Base-by-base conservation (phyloP, 352 stramenopile genomes). In the Globisporangium cederbergense region DNA sequence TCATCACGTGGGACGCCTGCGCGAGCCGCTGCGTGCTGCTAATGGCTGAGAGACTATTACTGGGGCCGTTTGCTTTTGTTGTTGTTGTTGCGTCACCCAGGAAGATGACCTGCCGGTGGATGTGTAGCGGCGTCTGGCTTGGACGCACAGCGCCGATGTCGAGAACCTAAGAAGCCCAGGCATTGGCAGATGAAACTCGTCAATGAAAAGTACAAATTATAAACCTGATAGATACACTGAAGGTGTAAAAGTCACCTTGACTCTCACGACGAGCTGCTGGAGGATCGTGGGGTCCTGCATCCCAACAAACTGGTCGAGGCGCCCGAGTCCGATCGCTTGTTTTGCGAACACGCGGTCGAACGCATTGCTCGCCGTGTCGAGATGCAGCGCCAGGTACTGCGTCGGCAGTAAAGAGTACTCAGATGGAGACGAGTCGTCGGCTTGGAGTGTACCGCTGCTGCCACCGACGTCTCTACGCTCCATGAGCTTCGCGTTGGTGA, bases 61-160 rank as follows among this genome's bases (percentile, higher is more conserved):
- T 50, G 54, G 8, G 2, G 16, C 10, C 16, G 5, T 40, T 30
- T 28, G 14, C 22, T 16, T 20, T 20, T 18, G 6, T 46, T n/a
- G 42, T 22, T 47, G 42, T 7, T 47, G 56, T 60, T 40, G 68
- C 62, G 25, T 88, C 78, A 34, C 75, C 75, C 4, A 90, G 58
- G 56, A 91, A 64, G 61, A 91, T 74, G 22, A 89, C 79, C 74
- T 91, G 81, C 10, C 79, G 76, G 18, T 86, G 76, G 18, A 88
- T 66, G 40, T 88, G 78, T 53, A 84, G 56, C 0, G 75, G 75
- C 0, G 77, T 83, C 46, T 85, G 78, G 46, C 78, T 88, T 0
- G 81, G 72, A 58, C 79, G 78, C 60, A 91, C 76, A 1, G 81
- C 81, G n/a, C 81, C 75, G 57, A 91, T 91, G 58, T 89, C 78